phyloP scores from a whole-genome alignment of 78 protist species.

The Cavenderia fasciculata region DNA sequence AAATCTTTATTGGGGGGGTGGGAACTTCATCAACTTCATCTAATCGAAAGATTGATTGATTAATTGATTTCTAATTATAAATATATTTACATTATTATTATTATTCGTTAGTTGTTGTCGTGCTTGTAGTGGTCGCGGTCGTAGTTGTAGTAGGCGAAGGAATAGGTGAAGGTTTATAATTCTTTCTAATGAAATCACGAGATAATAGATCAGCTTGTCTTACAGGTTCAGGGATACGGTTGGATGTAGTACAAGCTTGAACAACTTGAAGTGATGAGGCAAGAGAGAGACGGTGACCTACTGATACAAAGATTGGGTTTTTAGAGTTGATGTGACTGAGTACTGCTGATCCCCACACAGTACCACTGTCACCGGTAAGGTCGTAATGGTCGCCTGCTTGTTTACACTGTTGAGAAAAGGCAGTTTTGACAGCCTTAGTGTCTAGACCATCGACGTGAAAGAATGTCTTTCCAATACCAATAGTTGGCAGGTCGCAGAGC shows the following conservation, averaged over 20 bases:
- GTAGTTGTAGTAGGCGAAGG: too few relatives aligned
- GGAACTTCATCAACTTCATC: too few relatives aligned
- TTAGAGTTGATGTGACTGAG: not conserved
- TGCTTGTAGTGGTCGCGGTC: not conserved
- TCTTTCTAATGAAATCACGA: constrained; percentile 50
- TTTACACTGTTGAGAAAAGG: not conserved
- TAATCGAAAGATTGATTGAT: not conserved
- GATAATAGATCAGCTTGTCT: constrained; percentile 79
- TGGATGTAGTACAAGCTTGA: constrained; percentile 10
- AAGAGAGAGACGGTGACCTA: constrained; percentile 61
- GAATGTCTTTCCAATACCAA: constrained; percentile 81
- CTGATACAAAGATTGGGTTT: constrained; percentile 70
- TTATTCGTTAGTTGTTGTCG: too few relatives aligned
- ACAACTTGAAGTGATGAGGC: constrained; percentile 22
- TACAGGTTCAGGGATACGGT: constrained; percentile 60
- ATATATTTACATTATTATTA: not conserved
- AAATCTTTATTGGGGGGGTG: too few relatives aligned
- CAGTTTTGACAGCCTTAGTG: constrained; percentile 23
- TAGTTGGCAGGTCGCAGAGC: constrained; percentile 54
- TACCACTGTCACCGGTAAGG: constrained; percentile 44
- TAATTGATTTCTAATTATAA: not conserved
- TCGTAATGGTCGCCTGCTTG: constrained; percentile 10
- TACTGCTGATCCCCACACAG: constrained; percentile 44
- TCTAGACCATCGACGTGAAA: constrained; percentile 59
- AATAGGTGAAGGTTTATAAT: constrained; percentile 54